These are phyloP conservation scores for Xylaria curta DNA, from an alignment of 495 filamentous ascomycete genomes.

Conservation along the genomic window DNA sequence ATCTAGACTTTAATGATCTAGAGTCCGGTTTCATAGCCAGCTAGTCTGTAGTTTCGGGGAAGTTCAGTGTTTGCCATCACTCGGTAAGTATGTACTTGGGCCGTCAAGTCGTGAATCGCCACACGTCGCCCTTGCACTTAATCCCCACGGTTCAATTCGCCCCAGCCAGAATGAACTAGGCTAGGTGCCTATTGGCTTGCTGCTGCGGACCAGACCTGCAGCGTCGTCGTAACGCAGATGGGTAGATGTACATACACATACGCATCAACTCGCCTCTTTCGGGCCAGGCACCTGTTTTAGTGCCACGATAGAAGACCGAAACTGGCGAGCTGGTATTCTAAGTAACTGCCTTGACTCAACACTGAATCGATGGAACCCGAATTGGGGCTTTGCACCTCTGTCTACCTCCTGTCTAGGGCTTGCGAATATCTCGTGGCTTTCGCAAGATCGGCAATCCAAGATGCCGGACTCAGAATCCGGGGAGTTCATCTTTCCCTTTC, in stretches of 20 bases:
- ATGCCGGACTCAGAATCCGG: conserved; percentile 22
- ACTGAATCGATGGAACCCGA: background rate
- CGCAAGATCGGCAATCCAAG: conserved; percentile 10
- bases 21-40: conserved; percentile 15
- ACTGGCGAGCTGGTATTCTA: conserved; percentile 5
- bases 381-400: background rate
- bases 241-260: no score
- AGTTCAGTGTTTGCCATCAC: conserved; percentile 13
- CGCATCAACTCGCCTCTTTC: conserved; percentile 16
- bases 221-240: conserved; percentile 23
- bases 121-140: conserved; percentile 24
- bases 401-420: conserved; percentile 2
- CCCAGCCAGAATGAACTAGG: conserved; percentile 12
- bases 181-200: conserved; percentile 23
- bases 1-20: background rate
- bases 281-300: conserved; percentile 19
- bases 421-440: background rate
- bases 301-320: background rate
- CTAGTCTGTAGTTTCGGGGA: conserved; percentile 10
- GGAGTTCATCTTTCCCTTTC: conserved; percentile 18
- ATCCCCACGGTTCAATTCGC: conserved; percentile 23
- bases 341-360: background rate
- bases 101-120: conserved; percentile 25
- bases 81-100: background rate
- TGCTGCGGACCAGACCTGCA: conserved; percentile 26